Evolutionary conservation across 2,329 filamentous ascomycete species (phyloP), one percentile per base, ranked within the genome.

Genomic region (Grosmannia penicillata): DNA sequence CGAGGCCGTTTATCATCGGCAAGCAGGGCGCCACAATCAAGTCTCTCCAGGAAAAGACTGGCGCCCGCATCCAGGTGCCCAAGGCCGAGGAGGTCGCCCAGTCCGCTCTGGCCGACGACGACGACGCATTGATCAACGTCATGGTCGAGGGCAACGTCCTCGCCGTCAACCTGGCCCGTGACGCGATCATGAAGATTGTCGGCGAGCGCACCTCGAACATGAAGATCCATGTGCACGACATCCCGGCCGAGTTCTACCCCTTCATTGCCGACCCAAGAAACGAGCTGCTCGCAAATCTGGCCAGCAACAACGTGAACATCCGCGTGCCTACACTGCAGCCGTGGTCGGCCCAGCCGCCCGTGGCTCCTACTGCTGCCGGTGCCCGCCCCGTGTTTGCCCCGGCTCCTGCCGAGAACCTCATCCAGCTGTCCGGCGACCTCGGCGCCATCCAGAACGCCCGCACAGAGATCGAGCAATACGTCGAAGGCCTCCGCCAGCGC

Each of bases 201-300:
- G 81, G 80, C 50, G 86, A 95, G 59, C 78, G 85, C 45, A 78
- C 82, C 38, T 80, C 84, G 39, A 89, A 80, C 49, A 73, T 87
- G 53, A 91, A 75, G 60, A 70, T 85, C 41, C 84, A 82, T 50
- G 61, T 98, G 47, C 84, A 79, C 57, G 77, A 78, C 35, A 80
- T 98, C 43, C 87, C 91, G 8, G 74, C 85, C 21, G 86, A 94
- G 55, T 93, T 91, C 59, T 98, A 91, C 60, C 89, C 89, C 37
- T 98, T 98, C 65, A 79, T 98, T 56, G 80, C 85, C 19, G 86
- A 86, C 35, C 75, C 79, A 9, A 72, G 81, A 55, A 83, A 86
- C 54, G 65, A 71, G 33, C 64, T 75, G 36, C 61, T 84, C 39
- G 68, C 73, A 46, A 70, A 71, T 27, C 66, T 94, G 37, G 81